These are phyloP conservation scores for Diplodia seriata DNA, from an alignment of 2,329 filamentous ascomycete species.

Conservation along the genomic window DNA sequence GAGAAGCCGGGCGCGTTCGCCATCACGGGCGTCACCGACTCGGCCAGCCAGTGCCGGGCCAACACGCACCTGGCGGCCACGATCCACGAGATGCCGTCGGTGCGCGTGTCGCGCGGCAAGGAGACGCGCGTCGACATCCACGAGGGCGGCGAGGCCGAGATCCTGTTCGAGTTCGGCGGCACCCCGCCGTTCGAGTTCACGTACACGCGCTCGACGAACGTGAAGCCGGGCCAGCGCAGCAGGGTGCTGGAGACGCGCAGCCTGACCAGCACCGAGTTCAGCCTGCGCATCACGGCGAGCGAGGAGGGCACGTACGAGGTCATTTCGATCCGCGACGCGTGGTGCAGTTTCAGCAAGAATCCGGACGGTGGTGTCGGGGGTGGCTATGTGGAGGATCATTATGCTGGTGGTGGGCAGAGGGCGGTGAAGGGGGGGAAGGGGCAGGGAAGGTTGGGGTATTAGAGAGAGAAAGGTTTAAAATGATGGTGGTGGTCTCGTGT, in stretches of 20 bases:
- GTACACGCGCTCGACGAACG: conserved; percentile 89
- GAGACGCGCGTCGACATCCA: conserved; percentile 90
- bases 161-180: conserved; percentile 93
- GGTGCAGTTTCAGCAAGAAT: conserved; percentile 81
- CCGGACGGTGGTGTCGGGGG: conserved; percentile 1
- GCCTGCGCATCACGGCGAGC: conserved; percentile 80
- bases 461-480: not conserved
- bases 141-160: conserved; percentile 92
- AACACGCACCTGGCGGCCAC: conserved; percentile 77
- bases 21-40: conserved; percentile 86
- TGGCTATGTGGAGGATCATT: not conserved
- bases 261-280: conserved; percentile 81
- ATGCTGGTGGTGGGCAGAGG: not conserved
- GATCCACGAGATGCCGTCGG: conserved; percentile 91
- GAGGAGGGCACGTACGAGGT: conserved; percentile 98
- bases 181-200: conserved; percentile 98
- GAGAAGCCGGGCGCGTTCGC: conserved; percentile 88
- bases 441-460: conserved; percentile 14
- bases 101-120: conserved; percentile 84
- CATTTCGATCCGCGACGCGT: conserved; percentile 91
- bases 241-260: conserved; percentile 88
- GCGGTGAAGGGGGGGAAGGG: conserved; percentile 10
- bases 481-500: not conserved
- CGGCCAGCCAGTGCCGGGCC: conserved; percentile 85
- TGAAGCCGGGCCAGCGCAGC: conserved; percentile 66